Conservation (phyloP, 108 stramenopile species). For the Craspedostauros australis region DNA sequence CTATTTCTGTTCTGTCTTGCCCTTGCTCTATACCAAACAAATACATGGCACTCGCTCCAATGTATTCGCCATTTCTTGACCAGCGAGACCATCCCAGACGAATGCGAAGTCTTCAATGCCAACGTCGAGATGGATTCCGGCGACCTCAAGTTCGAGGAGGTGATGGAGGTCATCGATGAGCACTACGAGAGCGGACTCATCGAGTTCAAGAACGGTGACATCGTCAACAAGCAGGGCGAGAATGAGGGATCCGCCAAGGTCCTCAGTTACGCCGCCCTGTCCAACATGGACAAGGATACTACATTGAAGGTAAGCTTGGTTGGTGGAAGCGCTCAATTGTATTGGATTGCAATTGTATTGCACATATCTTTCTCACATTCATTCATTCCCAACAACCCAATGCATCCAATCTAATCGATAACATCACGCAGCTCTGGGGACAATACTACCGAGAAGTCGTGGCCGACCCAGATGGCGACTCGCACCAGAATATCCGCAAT, state of each 20-base stretch:
- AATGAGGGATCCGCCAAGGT: conserved; percentile 83
- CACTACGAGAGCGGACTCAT: conserved; percentile 70
- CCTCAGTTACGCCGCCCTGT: conserved; percentile 75
- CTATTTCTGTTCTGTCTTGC: too few relatives aligned
- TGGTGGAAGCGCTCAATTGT: not conserved
- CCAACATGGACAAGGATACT: conserved; percentile 71
- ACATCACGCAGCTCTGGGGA: conserved; percentile 56
- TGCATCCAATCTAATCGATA: too few relatives aligned
- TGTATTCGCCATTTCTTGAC: too few relatives aligned
- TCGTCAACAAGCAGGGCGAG: conserved; percentile 72
- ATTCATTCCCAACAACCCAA: not conserved
- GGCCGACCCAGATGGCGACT: conserved; percentile 61
- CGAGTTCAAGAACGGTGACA: conserved; percentile 83
- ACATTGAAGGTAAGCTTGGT: conserved; percentile 53
- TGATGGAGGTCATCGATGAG: conserved; percentile 69
- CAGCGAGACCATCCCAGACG: conserved; percentile 72
- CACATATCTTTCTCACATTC: not conserved
- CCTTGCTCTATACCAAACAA: too few relatives aligned
- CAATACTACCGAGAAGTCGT: conserved; percentile 84
- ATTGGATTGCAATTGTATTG: not conserved
- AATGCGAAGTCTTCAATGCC: conserved; percentile 76
- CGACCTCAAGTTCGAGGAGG: conserved; percentile 71
- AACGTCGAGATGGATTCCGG: conserved; percentile 79
- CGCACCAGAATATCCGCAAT: conserved; percentile 83
- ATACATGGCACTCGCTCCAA: too few relatives aligned